Evolutionary conservation across 129 eudicot species (phyloP).

Genomic region (Chrysanthemum seticuspe): DNA sequence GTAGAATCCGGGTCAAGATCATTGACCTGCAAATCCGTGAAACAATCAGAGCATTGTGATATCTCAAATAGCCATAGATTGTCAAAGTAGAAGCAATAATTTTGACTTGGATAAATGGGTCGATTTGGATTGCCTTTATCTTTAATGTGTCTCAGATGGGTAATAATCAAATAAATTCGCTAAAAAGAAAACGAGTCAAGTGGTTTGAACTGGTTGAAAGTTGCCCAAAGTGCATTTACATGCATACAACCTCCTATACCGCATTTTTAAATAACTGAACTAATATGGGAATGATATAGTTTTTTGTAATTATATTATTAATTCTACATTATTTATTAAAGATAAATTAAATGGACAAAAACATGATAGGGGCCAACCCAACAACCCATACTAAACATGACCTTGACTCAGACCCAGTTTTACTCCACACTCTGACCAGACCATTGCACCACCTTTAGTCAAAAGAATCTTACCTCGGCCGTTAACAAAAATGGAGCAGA

Average conservation of each 20-base stretch:
- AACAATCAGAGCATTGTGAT: slow-evolving; percentile 7
- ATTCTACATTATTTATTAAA: too few relatives aligned
- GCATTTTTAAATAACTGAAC: not conserved
- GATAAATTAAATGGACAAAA: not conserved
- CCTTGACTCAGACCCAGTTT: not conserved
- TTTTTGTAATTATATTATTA: not conserved
- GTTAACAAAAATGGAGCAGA: slow-evolving; percentile 90
- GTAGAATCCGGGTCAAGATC: slow-evolving; percentile 89
- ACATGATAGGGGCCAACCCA: not conserved
- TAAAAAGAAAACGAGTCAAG: not conserved
- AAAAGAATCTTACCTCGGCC: slow-evolving; percentile 71
- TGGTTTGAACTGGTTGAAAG: not conserved
- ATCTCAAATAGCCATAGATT: slow-evolving; percentile 8
- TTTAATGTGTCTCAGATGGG: not conserved
- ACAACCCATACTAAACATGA: not conserved
- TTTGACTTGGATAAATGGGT: not conserved
- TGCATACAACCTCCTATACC: not conserved
- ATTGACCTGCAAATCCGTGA: slow-evolving; percentile 63
- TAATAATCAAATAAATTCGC: not conserved
- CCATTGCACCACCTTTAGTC: slow-evolving; percentile 4
- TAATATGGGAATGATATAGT: not conserved
- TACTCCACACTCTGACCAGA: not conserved
- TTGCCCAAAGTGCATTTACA: not conserved
- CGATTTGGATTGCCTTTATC: not conserved
- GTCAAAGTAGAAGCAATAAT: not conserved